phyloP scores from a whole-genome alignment of 2,329 filamentous ascomycete genomes.

The Fusarium vanettenii region DNA sequence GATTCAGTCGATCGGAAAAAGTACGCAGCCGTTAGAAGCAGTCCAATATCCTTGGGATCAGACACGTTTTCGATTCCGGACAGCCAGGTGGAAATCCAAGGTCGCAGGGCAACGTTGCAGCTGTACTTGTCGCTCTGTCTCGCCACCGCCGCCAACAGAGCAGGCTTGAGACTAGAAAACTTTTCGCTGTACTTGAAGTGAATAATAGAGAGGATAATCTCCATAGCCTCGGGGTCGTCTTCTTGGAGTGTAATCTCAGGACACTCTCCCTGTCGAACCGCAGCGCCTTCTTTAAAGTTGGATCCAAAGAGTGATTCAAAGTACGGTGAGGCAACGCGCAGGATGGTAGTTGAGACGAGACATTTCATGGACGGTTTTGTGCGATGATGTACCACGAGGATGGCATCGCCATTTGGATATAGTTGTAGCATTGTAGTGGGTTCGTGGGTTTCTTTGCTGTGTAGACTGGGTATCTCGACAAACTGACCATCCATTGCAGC shows the following conservation, averaged over 20 bases:
- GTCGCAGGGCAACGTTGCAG: not conserved
- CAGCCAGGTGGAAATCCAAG: not conserved
- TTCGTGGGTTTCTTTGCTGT: not conserved
- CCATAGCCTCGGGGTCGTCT: constrained; percentile 4
- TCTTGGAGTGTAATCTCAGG: constrained; percentile 6
- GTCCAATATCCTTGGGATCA: not conserved
- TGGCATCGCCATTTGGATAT: not conserved
- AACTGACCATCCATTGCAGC: not conserved
- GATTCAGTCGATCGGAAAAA: not conserved
- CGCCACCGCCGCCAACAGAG: not conserved
- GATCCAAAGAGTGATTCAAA: constrained; percentile 4
- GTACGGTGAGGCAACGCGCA: not conserved
- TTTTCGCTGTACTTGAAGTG: not conserved
- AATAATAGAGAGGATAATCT: constrained; percentile 3
- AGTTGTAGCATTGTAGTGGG: not conserved
- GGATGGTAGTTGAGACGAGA: not conserved
- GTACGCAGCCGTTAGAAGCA: constrained; percentile 2
- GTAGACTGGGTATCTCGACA: not conserved
- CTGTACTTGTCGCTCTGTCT: constrained; percentile 6
- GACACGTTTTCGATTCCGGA: not conserved
- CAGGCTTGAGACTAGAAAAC: not conserved
- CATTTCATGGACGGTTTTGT: constrained; percentile 3
- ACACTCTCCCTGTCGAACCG: not conserved
- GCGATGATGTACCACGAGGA: not conserved
- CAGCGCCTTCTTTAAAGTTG: not conserved